These are phyloP conservation scores for Volutella citrinella DNA, from an alignment of 2,329 filamentous ascomycete species.

Conservation along the genomic window DNA sequence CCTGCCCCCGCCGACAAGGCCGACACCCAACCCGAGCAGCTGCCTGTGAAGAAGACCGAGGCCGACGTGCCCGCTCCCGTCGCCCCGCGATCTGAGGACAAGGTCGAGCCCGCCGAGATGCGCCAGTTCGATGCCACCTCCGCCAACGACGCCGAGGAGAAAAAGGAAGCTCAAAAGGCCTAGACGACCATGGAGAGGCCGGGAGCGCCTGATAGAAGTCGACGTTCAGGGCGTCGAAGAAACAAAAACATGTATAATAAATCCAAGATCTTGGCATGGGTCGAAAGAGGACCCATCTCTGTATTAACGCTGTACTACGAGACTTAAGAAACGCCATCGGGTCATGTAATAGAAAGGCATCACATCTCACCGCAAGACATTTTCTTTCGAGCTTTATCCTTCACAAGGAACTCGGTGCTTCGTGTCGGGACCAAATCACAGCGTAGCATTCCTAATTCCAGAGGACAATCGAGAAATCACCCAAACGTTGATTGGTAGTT, in stretches of 20 bases:
- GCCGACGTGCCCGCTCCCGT: neutral
- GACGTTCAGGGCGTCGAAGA: slow-evolving; percentile 6
- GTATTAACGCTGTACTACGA: slow-evolving; percentile 27
- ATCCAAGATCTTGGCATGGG: slow-evolving; percentile 13
- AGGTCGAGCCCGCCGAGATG: neutral
- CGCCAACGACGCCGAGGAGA: slow-evolving; percentile 3
- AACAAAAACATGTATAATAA: slow-evolving; percentile 23
- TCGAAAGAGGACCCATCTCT: slow-evolving; percentile 14
- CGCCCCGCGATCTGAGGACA: neutral
- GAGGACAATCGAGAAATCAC: too few relatives aligned
- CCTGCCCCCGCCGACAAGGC: slow-evolving; percentile 18
- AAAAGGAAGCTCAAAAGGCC: slow-evolving; percentile 12
- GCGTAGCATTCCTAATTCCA: too few relatives aligned
- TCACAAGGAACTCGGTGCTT: neutral
- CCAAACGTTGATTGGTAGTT: too few relatives aligned
- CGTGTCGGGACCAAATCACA: too few relatives aligned
- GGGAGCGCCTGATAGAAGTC: too few relatives aligned
- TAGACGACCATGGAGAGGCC: slow-evolving; percentile 12
- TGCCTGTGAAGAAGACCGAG: neutral
- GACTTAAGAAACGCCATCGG: slow-evolving; percentile 14
- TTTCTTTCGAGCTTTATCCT: slow-evolving; percentile 6
- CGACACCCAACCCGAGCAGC: slow-evolving; percentile 2
- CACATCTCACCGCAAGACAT: slow-evolving; percentile 21
- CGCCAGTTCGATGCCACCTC: neutral
- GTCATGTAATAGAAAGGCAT: slow-evolving; percentile 23